These are phyloP conservation scores for Pythium monospermum DNA, from an alignment of 352 stramenopile genomes.

Conservation along the genomic window DNA sequence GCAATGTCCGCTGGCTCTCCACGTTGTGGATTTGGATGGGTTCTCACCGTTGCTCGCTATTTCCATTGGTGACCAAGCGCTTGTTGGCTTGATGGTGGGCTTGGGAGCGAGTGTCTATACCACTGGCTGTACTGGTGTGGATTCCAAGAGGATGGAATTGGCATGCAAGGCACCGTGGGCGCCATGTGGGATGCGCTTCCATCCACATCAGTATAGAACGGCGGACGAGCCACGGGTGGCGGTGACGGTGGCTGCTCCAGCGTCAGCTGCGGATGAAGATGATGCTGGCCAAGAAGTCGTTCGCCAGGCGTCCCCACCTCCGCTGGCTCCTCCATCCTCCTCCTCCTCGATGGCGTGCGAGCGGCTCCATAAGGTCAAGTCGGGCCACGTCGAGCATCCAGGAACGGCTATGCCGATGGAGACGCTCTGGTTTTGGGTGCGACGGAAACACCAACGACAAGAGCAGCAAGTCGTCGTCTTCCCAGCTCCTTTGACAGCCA, in stretches of 20 bases:
- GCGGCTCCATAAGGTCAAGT: slow-evolving; percentile 12
- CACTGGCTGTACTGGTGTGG: background rate
- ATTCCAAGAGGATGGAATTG: background rate
- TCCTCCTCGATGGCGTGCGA: slow-evolving; percentile 12
- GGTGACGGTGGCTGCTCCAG: no score
- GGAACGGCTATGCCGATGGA: slow-evolving; percentile 12
- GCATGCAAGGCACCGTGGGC: slow-evolving; percentile 27
- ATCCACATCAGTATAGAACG: no score
- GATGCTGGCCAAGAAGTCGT: no score
- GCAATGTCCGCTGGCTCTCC: slow-evolving; percentile 26
- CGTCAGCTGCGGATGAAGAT: no score
- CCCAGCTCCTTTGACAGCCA: no score
- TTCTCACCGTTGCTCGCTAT: slow-evolving; percentile 42
- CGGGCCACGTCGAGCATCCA: slow-evolving; percentile 7
- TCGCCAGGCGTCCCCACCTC: background rate
- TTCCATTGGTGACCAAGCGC: slow-evolving; percentile 17
- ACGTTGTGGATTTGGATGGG: slow-evolving; percentile 36
- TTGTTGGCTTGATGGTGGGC: slow-evolving; percentile 38
- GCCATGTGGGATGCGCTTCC: slow-evolving; percentile 29
- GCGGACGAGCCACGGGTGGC: no score
- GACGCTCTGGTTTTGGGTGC: slow-evolving; percentile 19
- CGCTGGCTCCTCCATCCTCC: background rate
- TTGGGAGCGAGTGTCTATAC: slow-evolving; percentile 30
- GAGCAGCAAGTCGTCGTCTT: background rate
- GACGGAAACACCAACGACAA: background rate